Percentiles rank a stretch among this genome's conserved stretches.
Evolutionary conservation across 495 filamentous ascomycete genomes (phyloP).

Genomic region (Penicillium macrosclerotiorum): DNA sequence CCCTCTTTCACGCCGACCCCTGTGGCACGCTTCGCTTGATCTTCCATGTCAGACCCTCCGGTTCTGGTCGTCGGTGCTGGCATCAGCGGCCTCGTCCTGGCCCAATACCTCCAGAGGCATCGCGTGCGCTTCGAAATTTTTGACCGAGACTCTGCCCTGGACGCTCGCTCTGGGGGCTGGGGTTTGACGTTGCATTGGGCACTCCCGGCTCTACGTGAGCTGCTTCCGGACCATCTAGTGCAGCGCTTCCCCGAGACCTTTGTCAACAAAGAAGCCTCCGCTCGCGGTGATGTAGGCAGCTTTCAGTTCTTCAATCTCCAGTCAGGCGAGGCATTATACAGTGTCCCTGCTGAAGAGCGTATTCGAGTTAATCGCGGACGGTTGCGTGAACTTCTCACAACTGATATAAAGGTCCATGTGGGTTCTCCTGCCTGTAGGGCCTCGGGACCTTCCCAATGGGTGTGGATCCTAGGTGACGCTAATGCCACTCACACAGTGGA

Average conservation of each 20-base stretch:
- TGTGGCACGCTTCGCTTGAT: background rate
- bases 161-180: constrained; percentile 52
- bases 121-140: constrained; percentile 49
- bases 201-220: constrained; percentile 44
- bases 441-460: background rate
- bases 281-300: constrained; percentile 45
- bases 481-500: constrained; percentile 38
- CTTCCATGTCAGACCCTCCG: constrained; percentile 20
- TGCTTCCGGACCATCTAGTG: constrained; percentile 50
- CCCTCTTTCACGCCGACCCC: background rate
- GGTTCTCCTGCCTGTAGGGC: no score
- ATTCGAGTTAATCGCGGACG: constrained; percentile 50
- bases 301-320: constrained; percentile 55
- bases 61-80: constrained; percentile 60
- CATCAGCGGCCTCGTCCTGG: constrained; percentile 57
- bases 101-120: constrained; percentile 53
- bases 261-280: constrained; percentile 44
- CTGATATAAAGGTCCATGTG: constrained; percentile 48
- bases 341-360: constrained; percentile 46
- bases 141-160: constrained; percentile 49
- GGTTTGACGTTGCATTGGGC: constrained; percentile 60
- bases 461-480: background rate
- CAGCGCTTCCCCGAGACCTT: constrained; percentile 47
- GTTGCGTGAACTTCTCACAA: constrained; percentile 45
- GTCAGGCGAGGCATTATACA: constrained; percentile 42